Base-by-base conservation (phyloP, 306 rosid species). In the Fragaria vesca region DNA sequence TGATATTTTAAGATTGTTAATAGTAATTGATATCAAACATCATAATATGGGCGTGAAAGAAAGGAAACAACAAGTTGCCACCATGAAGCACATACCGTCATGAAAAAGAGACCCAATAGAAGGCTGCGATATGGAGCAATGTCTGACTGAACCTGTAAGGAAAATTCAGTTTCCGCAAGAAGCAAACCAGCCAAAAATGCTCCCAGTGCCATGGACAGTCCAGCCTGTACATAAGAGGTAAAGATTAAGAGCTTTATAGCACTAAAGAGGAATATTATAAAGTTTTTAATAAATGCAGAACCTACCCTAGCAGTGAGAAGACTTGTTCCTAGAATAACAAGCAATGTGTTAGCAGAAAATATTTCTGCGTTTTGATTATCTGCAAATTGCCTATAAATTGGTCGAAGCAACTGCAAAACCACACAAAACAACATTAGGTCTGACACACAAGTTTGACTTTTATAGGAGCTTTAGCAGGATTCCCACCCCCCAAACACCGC, bases 101-200 rank as follows among this genome's bases (percentile, higher is more conserved):
- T 96, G 85, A 96, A 96, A 88, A 96, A 96, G 78, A 93, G 96
- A 79, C 98, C 99, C 87, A 96, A 77, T 65, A 96, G 86, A 87
- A 96, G 99, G 77, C 99, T 98, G 83, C 98, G 99, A 71, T 96
- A 96, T 45, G 99, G 99, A 85, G 99, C 99, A 86, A 96, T 96
- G 77, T 96, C 99, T 45, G 99, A 96, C 80, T 96, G 97, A 21
- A 96, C 96, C 83, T 96, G 99, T 72, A 93, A 84, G 69, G 99
- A 96, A 87, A 96, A 96, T 83, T 96, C 99, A 54, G 99, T 96
- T 87, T 96, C 99, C 70, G 99, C 99, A 17, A 96, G 93, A 36
- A 96, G 96, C 78, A 96, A 86, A 81, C 99, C 99, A 42, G 99
- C 99, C 93, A 96, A 81, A 91, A 96, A 96, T 69, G 99, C 98